Conservation (phyloP, 2,329 filamentous ascomycete genomes). For the Colletotrichum phormii region DNA sequence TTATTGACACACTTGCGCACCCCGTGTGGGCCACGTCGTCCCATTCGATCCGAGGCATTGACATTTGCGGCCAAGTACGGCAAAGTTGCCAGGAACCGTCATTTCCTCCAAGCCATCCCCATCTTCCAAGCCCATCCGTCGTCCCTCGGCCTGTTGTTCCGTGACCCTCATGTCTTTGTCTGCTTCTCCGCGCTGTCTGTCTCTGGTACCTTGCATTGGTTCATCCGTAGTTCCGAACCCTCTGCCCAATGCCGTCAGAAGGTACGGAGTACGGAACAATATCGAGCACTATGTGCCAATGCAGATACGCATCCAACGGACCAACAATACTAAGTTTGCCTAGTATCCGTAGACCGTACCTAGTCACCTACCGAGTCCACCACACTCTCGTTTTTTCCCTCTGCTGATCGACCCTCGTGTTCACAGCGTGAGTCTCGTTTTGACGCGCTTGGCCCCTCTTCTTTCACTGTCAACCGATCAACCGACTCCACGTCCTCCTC, state of each 20-base stretch:
- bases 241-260: not conserved
- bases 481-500: conserved; percentile 3
- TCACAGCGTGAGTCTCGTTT: not conserved
- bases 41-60: conserved; percentile 28
- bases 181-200: conserved; percentile 13
- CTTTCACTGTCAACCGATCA: not conserved
- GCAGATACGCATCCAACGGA: too few relatives aligned
- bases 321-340: not conserved
- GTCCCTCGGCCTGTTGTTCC: conserved; percentile 14
- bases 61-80: not conserved
- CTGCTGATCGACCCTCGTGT: not conserved
- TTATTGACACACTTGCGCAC: not conserved
- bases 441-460: conserved; percentile 7
- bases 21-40: conserved; percentile 17
- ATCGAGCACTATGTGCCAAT: too few relatives aligned
- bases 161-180: not conserved
- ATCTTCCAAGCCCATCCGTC: conserved; percentile 1
- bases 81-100: conserved; percentile 26
- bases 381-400: not conserved
- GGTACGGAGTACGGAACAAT: not conserved
- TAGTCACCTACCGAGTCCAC: not conserved
- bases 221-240: not conserved
- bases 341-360: not conserved
- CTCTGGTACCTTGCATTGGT: conserved; percentile 1
- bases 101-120: conserved; percentile 11